phyloP scores from a whole-genome alignment of 2,329 filamentous ascomycete species.

The Alternaria dauci region DNA sequence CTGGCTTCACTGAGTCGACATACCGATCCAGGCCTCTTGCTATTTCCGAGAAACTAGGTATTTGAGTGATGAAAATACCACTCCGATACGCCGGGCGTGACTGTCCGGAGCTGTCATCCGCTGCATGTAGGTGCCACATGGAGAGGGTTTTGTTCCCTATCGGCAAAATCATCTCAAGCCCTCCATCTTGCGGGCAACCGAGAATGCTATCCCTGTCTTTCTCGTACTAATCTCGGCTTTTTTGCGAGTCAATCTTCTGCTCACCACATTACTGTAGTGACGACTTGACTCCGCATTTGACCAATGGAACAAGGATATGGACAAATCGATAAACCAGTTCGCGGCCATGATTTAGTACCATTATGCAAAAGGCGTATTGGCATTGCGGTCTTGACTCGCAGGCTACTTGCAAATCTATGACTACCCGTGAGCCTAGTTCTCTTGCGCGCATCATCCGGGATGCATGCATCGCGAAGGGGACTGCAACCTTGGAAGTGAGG shows the following conservation, averaged over 20 bases:
- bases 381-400: constrained; percentile 23
- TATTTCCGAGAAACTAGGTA: not conserved
- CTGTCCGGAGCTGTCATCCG: not conserved
- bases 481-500: not conserved
- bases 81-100: not conserved
- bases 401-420: not conserved
- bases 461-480: constrained; percentile 2
- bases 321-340: constrained; percentile 17
- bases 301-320: constrained; percentile 22
- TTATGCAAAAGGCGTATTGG: constrained; percentile 5
- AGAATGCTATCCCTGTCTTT: constrained; percentile 8
- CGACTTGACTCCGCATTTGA: constrained; percentile 17
- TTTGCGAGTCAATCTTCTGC: constrained; percentile 11
- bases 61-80: not conserved
- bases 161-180: not conserved
- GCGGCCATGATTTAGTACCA: constrained; percentile 18
- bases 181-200: not conserved
- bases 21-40: not conserved
- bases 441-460: not conserved
- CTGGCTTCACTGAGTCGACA: not conserved
- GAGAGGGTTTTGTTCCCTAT: not conserved
- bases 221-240: constrained; percentile 12
- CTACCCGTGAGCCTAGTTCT: not conserved
- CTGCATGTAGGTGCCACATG: not conserved
- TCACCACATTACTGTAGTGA: constrained; percentile 18